phyloP scores from a whole-genome alignment of 2,329 filamentous ascomycete species.

The Arthrobotrys megalospora region DNA sequence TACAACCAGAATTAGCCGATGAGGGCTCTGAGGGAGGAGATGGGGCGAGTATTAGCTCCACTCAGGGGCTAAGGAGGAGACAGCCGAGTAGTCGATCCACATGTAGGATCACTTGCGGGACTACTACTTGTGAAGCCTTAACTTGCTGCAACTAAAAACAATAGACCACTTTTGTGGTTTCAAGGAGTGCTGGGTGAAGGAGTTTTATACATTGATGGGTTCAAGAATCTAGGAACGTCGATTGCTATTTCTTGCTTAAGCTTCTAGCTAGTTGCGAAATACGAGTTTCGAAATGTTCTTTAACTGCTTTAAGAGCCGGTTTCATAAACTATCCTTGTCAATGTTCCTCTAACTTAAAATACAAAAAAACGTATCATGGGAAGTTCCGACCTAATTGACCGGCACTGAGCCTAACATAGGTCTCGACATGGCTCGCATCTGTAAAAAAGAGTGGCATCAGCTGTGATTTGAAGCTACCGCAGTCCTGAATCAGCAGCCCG shows the following conservation, averaged over 20 bases:
- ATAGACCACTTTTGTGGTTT: not conserved
- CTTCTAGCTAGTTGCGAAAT: too few species aligned
- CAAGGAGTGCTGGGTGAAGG: not conserved
- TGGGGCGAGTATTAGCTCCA: conserved; percentile 45
- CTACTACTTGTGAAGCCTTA: conserved; percentile 49
- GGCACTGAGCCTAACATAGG: conserved; percentile 40
- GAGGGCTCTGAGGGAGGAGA: conserved; percentile 47
- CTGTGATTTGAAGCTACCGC: conserved; percentile 31
- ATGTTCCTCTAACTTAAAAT: too few species aligned
- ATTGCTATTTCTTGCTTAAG: not conserved
- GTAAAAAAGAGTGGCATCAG: conserved; percentile 48
- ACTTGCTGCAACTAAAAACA: conserved; percentile 46
- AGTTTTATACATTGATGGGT: not conserved
- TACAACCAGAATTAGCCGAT: conserved; percentile 76
- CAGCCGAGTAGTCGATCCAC: conserved; percentile 59
- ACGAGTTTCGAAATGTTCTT: too few species aligned
- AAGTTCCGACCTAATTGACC: conserved; percentile 41
- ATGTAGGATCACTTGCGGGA: conserved; percentile 53
- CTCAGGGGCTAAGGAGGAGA: conserved; percentile 62
- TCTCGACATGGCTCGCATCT: conserved; percentile 39
- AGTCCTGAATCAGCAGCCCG: conserved; percentile 40
- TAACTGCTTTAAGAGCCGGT: too few species aligned
- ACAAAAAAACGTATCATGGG: not conserved
- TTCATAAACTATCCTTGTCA: not conserved
- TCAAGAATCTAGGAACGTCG: not conserved